Percentiles rank a stretch among this genome's conserved stretches.
These are phyloP conservation scores for barley (Hordeum vulgare) DNA, from an alignment of 176 grass and related monocot genomes.

Conservation along the genomic window DNA sequence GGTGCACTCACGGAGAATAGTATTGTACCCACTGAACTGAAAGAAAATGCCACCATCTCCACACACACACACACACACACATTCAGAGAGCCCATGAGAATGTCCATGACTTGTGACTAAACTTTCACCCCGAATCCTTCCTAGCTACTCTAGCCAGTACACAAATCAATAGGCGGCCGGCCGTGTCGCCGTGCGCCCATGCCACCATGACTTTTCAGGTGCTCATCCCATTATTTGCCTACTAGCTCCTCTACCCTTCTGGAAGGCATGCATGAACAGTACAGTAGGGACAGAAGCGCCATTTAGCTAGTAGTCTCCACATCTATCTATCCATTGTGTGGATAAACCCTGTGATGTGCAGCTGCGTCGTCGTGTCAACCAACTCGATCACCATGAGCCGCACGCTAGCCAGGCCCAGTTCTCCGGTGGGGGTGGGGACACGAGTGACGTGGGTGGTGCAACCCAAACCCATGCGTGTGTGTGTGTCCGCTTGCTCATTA, in stretches of 20 bases:
- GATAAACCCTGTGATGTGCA: neutral
- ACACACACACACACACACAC: too few species aligned
- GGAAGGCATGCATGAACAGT: neutral
- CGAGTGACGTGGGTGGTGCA: neutral
- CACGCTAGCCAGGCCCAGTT: neutral
- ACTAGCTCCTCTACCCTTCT: neutral
- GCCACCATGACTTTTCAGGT: neutral
- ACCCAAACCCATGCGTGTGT: too few species aligned
- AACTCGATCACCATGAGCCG: neutral
- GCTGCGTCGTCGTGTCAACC: neutral
- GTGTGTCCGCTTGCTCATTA: neutral
- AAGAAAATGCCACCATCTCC: neutral
- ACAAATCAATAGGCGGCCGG: too few species aligned
- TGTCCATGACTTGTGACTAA: neutral
- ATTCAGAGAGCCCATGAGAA: conserved; percentile 16
- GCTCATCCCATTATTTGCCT: neutral
- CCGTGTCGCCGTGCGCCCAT: too few species aligned
- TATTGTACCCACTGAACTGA: neutral
- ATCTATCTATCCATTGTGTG: too few species aligned
- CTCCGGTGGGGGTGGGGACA: neutral
- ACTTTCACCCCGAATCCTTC: too few species aligned
- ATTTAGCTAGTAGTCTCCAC: neutral
- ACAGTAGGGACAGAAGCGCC: neutral
- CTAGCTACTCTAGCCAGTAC: too few species aligned
- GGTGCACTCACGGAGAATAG: conserved; percentile 5